Conservation (phyloP, 2,329 filamentous ascomycete species). For the Talaromyces sp. region DNA sequence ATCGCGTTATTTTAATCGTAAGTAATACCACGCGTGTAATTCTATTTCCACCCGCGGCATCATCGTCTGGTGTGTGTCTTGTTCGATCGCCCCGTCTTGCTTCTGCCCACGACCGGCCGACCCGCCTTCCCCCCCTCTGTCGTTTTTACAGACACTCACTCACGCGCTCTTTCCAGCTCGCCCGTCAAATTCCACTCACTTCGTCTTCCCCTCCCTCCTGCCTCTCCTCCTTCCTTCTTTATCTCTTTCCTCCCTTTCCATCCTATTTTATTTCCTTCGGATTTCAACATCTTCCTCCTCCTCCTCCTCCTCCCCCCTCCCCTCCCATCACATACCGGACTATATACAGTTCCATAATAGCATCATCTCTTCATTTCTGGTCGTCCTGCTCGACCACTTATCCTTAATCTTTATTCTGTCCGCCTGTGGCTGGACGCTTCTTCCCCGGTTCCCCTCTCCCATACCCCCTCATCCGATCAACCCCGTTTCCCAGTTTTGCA, state of each 20-base stretch:
- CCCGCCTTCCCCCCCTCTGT: conserved; percentile 20
- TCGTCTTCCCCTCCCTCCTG: conserved; percentile 19
- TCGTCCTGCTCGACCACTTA: conserved; percentile 20
- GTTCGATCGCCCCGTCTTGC: conserved; percentile 21
- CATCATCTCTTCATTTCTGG: conserved; percentile 18
- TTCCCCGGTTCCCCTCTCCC: conserved; percentile 14
- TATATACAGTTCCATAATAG: conserved; percentile 16
- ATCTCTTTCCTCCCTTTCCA: conserved; percentile 21
- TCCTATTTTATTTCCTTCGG: conserved; percentile 18
- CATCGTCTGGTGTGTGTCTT: conserved; percentile 13
- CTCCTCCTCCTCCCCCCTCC: conserved; percentile 8
- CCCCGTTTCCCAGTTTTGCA: conserved; percentile 23
- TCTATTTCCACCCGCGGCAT: neutral
- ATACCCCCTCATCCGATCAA: conserved; percentile 19
- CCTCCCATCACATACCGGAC: conserved; percentile 21
- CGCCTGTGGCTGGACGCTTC: conserved; percentile 41
- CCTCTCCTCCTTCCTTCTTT: conserved; percentile 21
- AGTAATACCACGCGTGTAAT: neutral
- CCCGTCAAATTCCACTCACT: conserved; percentile 19
- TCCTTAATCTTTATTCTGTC: conserved; percentile 23
- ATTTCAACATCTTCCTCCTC: conserved; percentile 20
- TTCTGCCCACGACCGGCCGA: conserved; percentile 16
- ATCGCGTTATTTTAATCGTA: neutral
- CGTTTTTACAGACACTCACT: conserved; percentile 18
- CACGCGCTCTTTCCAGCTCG: conserved; percentile 19